A percentile compares a stretch with the other conserved stretches of the same genome.
phyloP scores from a whole-genome alignment of 2,329 filamentous ascomycete genomes.

The Cercospora sesami region DNA sequence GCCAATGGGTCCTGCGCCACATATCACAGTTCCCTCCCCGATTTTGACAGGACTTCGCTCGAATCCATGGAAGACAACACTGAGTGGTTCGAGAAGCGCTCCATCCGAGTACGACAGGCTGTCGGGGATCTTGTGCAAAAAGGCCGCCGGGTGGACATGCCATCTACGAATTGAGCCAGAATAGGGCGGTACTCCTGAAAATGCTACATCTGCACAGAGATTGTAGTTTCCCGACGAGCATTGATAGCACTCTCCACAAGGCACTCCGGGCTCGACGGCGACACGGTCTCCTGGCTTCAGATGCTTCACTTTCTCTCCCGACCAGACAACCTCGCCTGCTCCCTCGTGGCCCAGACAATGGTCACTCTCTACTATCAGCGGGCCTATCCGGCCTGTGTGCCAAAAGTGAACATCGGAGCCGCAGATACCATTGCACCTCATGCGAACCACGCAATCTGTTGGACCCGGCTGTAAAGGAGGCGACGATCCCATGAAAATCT shows the following conservation, averaged over 20 bases:
- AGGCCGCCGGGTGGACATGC: constrained; percentile 78
- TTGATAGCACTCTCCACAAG: constrained; percentile 59
- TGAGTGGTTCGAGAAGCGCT: constrained; percentile 72
- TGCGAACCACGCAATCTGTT: constrained; percentile 34
- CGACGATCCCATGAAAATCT: constrained; percentile 34
- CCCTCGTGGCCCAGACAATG: constrained; percentile 71
- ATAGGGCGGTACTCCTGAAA: constrained; percentile 85
- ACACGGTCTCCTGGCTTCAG: constrained; percentile 65
- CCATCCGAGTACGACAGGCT: constrained; percentile 77
- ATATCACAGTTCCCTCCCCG: constrained; percentile 51
- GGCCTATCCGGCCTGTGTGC: constrained; percentile 59
- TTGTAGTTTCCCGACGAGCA: constrained; percentile 86
- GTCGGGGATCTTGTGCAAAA: constrained; percentile 85
- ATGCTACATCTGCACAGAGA: constrained; percentile 80
- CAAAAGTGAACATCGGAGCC: constrained; percentile 36
- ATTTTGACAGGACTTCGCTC: constrained; percentile 38
- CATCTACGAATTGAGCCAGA: constrained; percentile 81
- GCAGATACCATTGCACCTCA: constrained; percentile 37
- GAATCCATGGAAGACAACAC: constrained; percentile 51
- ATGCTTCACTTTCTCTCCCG: constrained; percentile 58
- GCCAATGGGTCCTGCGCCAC: constrained; percentile 65
- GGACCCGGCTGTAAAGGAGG: constrained; percentile 30
- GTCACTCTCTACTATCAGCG: constrained; percentile 61
- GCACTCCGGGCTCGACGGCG: constrained; percentile 66
- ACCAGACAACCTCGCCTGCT: constrained; percentile 61